Evolutionary conservation across 345 rosid species (phyloP).

Genomic region (Angophora floribunda): DNA sequence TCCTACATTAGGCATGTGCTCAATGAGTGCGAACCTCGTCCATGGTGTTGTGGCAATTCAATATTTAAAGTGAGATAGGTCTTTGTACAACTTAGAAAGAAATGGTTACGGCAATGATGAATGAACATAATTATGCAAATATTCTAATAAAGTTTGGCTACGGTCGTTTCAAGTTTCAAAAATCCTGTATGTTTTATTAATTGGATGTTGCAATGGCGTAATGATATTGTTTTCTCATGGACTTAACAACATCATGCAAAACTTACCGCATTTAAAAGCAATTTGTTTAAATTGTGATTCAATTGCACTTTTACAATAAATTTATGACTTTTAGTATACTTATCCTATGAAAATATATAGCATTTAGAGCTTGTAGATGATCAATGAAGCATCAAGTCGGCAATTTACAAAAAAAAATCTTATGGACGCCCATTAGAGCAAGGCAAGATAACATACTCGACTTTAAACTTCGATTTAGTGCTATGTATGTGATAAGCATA

Average conservation of each 20-base stretch:
- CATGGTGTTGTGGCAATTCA: neutral
- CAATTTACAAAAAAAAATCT: neutral
- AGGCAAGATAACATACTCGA: neutral
- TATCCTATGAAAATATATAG: neutral
- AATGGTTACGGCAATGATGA: neutral
- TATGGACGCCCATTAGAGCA: neutral
- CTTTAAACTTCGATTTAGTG: neutral
- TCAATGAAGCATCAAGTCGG: neutral
- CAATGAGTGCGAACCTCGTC: neutral
- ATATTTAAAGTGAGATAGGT: neutral
- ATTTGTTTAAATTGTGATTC: neutral
- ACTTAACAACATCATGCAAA: neutral
- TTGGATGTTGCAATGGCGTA: neutral
- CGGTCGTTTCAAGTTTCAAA: neutral
- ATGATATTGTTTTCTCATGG: neutral
- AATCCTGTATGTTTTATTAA: neutral
- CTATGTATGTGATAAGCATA: neutral
- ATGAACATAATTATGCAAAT: neutral
- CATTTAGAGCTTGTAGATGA: neutral
- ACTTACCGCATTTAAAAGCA: neutral
- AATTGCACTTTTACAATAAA: too few species aligned
- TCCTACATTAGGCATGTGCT: too few species aligned
- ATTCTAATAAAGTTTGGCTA: neutral
- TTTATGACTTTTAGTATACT: too few species aligned
- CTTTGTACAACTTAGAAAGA: neutral